Base-by-base conservation (phyloP, 805 yeast species). In the Scheffersomyces stipitis region DNA sequence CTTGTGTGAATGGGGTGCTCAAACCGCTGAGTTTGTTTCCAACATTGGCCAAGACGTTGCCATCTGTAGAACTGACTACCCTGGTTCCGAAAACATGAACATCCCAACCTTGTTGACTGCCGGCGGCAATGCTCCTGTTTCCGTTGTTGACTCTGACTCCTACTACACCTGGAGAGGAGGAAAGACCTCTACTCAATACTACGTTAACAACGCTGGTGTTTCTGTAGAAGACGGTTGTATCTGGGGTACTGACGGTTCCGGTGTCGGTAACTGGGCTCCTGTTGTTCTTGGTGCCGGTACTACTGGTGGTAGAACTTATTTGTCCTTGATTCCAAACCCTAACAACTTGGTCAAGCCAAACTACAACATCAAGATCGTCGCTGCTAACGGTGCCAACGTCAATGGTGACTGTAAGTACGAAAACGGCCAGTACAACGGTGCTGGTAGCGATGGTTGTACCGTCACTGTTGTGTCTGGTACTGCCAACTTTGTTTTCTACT, bases 41-140 rank as follows among this genome's bases (percentile, higher is more conserved):
- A 60, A 80, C 45, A 58, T 80, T 38, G 54, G 54, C 45, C 57
- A 76, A 41, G 66, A 68, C 30, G 81, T 83, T 45, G 81, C 87
- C 31, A 69, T 82, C 42, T 82, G 89, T 64, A 76, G 86, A 72
- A 82, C 89, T 44, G 89, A 82, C 62, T 82, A 82, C 67, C 89
- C 89, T 53, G 89, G 89, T 66, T 78, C 88, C 36, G 89, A 82
- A 70, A 82, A 81, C 66, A 82, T 82, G 89, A 81, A 74, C 53
- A 71, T 82, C 42, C 89, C 89, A 56, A 81, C 87, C 42, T 71
- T 77, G 46, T 78, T 82, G 39, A 54, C 62, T 26, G 80, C 76
- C 26, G 82, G 82, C 41, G 67, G 67, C 28, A 57, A 66, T 35
- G 62, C 68, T 31, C 75, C 80, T 26, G 68, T 78, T 36, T 67